Conservation (phyloP, 176 grass and related monocot genomes). For the Hordeum vulgare region MorexV3_pseudomolecules_assembly NC_058524.1:88058084-88058583, state of each 20-base stretch:
- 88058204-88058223: slow-evolving; percentile 95
- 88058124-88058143: neutral
- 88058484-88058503: neutral
- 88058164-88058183: slow-evolving; percentile 77
- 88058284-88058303: slow-evolving; percentile 57
- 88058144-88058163: slow-evolving; percentile 46
- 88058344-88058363: slow-evolving; percentile 31
- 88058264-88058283: slow-evolving; percentile 85
- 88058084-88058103: neutral
- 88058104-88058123: neutral
- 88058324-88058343: slow-evolving; percentile 70
- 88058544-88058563: neutral
- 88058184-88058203: slow-evolving; percentile 92
- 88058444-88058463: neutral
- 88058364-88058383: neutral
- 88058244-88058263: slow-evolving; percentile 91
- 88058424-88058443: neutral
- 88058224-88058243: slow-evolving; percentile 79
- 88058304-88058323: slow-evolving; percentile 52
- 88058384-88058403: neutral
- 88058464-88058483: neutral
- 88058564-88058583: neutral
- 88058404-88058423: neutral
- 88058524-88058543: neutral
- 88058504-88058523: neutral